A percentile compares a stretch with the other conserved stretches of the same genome.
Evolutionary conservation across 2,329 filamentous ascomycete species (phyloP).

Genomic region (Trichoderma arundinaceum): DNA sequence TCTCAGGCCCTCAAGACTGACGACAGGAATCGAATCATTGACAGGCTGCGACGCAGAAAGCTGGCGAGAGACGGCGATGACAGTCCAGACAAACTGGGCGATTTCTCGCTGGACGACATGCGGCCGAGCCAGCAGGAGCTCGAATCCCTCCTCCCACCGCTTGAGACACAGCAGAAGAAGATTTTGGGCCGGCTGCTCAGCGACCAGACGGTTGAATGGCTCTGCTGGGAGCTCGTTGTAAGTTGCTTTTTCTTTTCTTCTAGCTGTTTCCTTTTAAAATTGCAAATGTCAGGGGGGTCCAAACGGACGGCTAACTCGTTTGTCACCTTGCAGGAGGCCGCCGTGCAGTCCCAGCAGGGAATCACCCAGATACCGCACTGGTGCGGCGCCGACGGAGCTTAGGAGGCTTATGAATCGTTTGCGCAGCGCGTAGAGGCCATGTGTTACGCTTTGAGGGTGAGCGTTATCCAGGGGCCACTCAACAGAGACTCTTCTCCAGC

Average conservation of each 20-base stretch:
- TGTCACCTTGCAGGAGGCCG: slow-evolving; percentile 31
- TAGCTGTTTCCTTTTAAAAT: not conserved
- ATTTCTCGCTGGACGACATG: slow-evolving; percentile 29
- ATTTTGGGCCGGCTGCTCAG: slow-evolving; percentile 35
- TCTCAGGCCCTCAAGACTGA: slow-evolving; percentile 32
- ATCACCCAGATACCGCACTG: slow-evolving; percentile 36
- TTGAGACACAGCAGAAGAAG: slow-evolving; percentile 35
- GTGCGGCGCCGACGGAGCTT: slow-evolving; percentile 40
- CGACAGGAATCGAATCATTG: slow-evolving; percentile 29
- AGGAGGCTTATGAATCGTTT: slow-evolving; percentile 40
- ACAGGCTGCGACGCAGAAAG: slow-evolving; percentile 9
- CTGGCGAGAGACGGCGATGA: not conserved
- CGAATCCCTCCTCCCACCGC: slow-evolving; percentile 28
- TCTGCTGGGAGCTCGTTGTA: slow-evolving; percentile 40
- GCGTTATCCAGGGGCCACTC: not conserved
- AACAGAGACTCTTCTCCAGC: too few species aligned
- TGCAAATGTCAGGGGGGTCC: not conserved
- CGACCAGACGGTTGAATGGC: slow-evolving; percentile 36
- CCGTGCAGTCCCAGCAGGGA: slow-evolving; percentile 40
- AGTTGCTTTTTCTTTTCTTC: not conserved
- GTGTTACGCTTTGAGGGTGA: slow-evolving; percentile 36
- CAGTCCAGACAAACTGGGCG: not conserved
- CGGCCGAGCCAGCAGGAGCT: slow-evolving; percentile 32
- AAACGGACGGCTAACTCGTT: not conserved
- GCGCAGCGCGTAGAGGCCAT: slow-evolving; percentile 38